phyloP scores from a whole-genome alignment of 2,329 filamentous ascomycete genomes.

The Aspergillus amoenus region DNA sequence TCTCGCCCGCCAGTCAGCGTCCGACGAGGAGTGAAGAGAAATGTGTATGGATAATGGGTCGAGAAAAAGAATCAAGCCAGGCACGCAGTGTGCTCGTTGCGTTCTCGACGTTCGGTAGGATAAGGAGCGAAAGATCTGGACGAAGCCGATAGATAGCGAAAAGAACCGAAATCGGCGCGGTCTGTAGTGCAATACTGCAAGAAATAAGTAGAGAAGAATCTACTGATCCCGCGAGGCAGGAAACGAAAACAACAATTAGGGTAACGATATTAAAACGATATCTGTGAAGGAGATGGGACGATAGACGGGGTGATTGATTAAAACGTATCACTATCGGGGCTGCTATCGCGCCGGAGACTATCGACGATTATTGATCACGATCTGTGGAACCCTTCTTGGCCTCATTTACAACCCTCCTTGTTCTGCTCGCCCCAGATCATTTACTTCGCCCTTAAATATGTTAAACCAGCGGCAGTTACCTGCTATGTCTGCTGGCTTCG shows the following conservation, averaged over 20 bases:
- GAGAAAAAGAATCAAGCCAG: neutral
- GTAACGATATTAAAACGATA: neutral
- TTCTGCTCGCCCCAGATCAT: neutral
- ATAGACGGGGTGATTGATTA: slow-evolving; percentile 13
- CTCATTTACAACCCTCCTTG: neutral
- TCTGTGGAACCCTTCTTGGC: slow-evolving; percentile 16
- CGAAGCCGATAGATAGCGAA: slow-evolving; percentile 11
- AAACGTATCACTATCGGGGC: slow-evolving; percentile 10
- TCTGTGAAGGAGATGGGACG: slow-evolving; percentile 4
- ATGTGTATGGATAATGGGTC: neutral
- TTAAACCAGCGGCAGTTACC: neutral
- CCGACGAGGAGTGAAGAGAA: neutral
- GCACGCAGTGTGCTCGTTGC: neutral
- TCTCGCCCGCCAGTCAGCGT: slow-evolving; percentile 10
- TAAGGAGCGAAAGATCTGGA: slow-evolving; percentile 20
- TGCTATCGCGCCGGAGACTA: slow-evolving; percentile 19
- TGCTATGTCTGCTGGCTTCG: neutral
- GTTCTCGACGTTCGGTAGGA: slow-evolving; percentile 6
- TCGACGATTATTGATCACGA: slow-evolving; percentile 21
- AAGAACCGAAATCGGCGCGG: neutral
- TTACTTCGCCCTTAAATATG: neutral
- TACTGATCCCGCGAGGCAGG: neutral
- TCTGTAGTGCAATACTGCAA: neutral
- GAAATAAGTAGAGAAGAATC: neutral
- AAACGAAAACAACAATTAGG: neutral